Base-by-base conservation (phyloP, 2,329 filamentous ascomycete genomes). In the Diaporthe destruens region DNA sequence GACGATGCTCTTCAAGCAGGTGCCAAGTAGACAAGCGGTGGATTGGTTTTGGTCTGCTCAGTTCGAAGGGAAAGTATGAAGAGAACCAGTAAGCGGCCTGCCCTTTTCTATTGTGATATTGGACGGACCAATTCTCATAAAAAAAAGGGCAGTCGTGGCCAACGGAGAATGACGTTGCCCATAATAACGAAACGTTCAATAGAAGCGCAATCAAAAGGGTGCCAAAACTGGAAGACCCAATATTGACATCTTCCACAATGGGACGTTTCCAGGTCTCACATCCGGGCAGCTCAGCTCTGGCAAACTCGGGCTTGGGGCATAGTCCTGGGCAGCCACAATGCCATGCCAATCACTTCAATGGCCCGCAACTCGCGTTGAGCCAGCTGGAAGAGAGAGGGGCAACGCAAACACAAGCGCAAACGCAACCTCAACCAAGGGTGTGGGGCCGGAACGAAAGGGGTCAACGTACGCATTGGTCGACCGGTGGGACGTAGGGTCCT, bases 381-480 rank as follows among this genome's bases (percentile, higher is more conserved):
- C 32, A 39, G 36, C 61, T 12, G 34, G 20, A 8, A 12, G 3
- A 18, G 23, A n/a, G 11, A 9, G 16, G 12, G 20, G 16, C 20
- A 47, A 47, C 39, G n/a, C 57, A 42, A 44, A 51, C 44, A 34
- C 39, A 25, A 70, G 12, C 23, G 32, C 44, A 66, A 53, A 44
- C 23, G 18, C 44, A 32, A 47, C 18, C 32, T 25, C 39, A 34
- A 63, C 9, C 42, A 66, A 51, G 39, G 54, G 61, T 44, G 53
- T 29, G 74, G 74, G 16, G 42, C 57, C 54, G 77, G 29, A 73
- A 29, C 34, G 42, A 65, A 75, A 68, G 23, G 29, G 54, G 42
- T 55, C 32, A 59, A 95, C 94, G 91, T 90, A 96, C 94, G 92
- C 90, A 81, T 94, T 93, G 66, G 90, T 91, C 61, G 92, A 90